Evolutionary conservation across 768 basidiomycete genomes (phyloP), one percentile per base, ranked within the genome.

Genomic region (Boletus reticuloceps): DNA sequence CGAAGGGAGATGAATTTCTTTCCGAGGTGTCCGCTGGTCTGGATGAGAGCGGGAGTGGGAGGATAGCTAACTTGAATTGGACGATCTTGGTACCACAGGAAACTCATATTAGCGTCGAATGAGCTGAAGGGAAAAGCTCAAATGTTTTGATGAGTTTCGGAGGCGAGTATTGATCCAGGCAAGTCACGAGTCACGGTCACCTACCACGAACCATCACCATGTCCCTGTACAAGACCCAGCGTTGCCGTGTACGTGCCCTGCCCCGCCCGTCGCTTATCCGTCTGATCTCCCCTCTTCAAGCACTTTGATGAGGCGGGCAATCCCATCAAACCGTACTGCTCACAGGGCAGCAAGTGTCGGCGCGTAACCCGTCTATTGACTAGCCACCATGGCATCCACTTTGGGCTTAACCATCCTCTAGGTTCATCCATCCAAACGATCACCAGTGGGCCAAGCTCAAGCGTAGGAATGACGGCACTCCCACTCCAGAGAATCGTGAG

Each of bases 391-490:
- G 25, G 58, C 43, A 32, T 58, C 12, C 48, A 34, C 42, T 37
- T 46, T 31, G 44, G 16, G 51, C 54, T 54, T 50, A 58, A 50
- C 53, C 40, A 22, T 31, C 50, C 14, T 58, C 51, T 55, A 75
- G 82, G 29, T 83, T 80, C 58, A 73, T 82, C 37, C 81, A 83
- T 56, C 81, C 81, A 31, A 69, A 62, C 44, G 82, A 83, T 62
- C 55, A 71, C 32, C 73, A 77, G 44, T 82, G 81, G 75, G 38
- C 50, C 22, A 64, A 59, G 44, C 54, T 59, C 20, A 69, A 47
- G 25, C 67, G 56, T 25, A 60, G 61, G 36, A 55, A 40, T n/a
- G 50, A 59, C 6, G 52, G 48, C 14, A 47, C 56, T n/a, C 53
- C 60, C 22, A 61, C 64, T 20, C 58, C 69, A n/a, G 60, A 62